phyloP scores from a whole-genome alignment of 2,329 filamentous ascomycete species.

The Reticulascus tulasneorum region DNA sequence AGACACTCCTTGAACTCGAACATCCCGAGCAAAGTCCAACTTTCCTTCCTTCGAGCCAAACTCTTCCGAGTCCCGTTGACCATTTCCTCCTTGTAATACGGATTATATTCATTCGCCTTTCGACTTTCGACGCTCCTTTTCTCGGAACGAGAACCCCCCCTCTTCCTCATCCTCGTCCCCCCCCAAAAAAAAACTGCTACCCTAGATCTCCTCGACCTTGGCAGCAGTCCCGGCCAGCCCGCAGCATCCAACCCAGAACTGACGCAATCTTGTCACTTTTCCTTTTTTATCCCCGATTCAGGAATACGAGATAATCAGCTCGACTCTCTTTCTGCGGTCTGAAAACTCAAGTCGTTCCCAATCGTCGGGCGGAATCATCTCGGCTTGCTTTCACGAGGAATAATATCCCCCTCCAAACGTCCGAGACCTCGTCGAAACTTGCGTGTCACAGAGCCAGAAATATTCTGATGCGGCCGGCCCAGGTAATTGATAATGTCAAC shows the following conservation, averaged over 20 bases:
- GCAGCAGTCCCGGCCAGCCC: too few relatives aligned
- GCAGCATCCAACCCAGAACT: too few relatives aligned
- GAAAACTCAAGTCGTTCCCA: constrained; percentile 7
- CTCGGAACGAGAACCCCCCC: neutral
- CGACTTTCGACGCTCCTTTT: constrained; percentile 9
- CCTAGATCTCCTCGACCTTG: too few relatives aligned
- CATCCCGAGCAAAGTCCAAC: constrained; percentile 12
- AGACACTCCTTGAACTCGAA: constrained; percentile 18
- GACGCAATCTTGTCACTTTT: constrained; percentile 3
- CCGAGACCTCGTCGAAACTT: constrained; percentile 4
- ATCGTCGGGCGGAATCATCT: constrained; percentile 4
- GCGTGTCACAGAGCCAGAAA: constrained; percentile 3
- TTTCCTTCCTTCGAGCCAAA: constrained; percentile 6
- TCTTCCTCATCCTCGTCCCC: constrained; percentile 4
- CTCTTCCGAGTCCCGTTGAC: neutral
- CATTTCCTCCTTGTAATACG: constrained; percentile 16
- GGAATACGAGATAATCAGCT: constrained; percentile 8
- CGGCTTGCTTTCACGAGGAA: constrained; percentile 5
- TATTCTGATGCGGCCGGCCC: constrained; percentile 44
- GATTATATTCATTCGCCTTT: constrained; percentile 8
- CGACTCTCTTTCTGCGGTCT: too few relatives aligned
- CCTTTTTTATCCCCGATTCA: constrained; percentile 2
- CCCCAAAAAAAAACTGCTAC: constrained; percentile 1
- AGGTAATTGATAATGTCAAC: constrained; percentile 91
- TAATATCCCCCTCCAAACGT: constrained; percentile 5